phyloP scores from a whole-genome alignment of 2,329 filamentous ascomycete species.

The Fusarium gaditjirri region DNA sequence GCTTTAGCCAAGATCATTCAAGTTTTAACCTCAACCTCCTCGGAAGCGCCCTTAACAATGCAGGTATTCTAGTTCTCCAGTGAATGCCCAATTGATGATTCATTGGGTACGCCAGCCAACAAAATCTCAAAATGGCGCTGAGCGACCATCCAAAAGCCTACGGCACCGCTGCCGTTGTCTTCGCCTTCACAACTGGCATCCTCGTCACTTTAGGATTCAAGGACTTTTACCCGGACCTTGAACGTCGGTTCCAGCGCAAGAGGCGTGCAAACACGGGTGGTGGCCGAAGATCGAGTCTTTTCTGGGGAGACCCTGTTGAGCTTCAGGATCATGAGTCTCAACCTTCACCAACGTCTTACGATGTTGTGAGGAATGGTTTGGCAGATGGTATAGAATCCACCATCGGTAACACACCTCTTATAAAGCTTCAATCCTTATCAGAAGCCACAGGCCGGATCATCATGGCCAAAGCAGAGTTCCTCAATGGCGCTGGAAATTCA shows the following conservation, averaged over 20 bases:
- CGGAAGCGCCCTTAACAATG: slow-evolving; percentile 12
- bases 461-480: slow-evolving; percentile 92
- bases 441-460: slow-evolving; percentile 89
- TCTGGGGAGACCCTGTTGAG: slow-evolving; percentile 60
- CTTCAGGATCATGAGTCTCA: slow-evolving; percentile 66
- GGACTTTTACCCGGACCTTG: slow-evolving; percentile 80
- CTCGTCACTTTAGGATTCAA: slow-evolving; percentile 81
- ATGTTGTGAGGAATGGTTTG: slow-evolving; percentile 53
- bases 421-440: slow-evolving; percentile 86
- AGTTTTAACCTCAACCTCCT: background rate
- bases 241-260: slow-evolving; percentile 68
- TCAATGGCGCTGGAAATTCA: slow-evolving; percentile 93
- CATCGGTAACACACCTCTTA: slow-evolving; percentile 92
- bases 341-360: slow-evolving; percentile 38
- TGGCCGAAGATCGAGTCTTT: slow-evolving; percentile 56
- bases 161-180: slow-evolving; percentile 71
- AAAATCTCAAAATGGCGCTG: slow-evolving; percentile 63
- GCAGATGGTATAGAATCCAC: slow-evolving; percentile 87
- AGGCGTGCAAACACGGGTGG: slow-evolving; percentile 38
- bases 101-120: slow-evolving; percentile 1
- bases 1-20: slow-evolving; percentile 6
- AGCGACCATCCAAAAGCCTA: slow-evolving; percentile 71
- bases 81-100: slow-evolving; percentile 9
- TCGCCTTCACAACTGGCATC: slow-evolving; percentile 82
- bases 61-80: slow-evolving; percentile 11